phyloP scores from a whole-genome alignment of 2,329 filamentous ascomycete genomes.

The Beauveria rudraprayagi region DNA sequence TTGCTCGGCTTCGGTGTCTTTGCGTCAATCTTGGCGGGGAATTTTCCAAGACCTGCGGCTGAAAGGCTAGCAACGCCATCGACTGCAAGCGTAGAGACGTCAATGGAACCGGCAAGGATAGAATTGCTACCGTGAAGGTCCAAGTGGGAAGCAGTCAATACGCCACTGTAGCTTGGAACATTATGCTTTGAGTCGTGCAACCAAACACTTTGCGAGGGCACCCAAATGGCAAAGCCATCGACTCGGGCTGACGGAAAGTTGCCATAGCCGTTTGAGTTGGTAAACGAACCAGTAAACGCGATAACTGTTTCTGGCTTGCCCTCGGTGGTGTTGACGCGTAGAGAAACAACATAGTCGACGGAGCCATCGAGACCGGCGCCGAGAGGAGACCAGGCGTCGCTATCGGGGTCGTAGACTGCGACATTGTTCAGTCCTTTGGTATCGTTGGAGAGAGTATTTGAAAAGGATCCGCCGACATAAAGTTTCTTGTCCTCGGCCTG shows the following conservation, averaged over 20 bases:
- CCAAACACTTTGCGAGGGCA: conserved; percentile 80
- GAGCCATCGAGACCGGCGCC: conserved; percentile 79
- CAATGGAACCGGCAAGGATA: conserved; percentile 77
- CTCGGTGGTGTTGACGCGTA: conserved; percentile 69
- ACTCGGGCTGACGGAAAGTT: conserved; percentile 53
- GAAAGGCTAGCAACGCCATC: conserved; percentile 64
- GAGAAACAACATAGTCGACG: conserved; percentile 65
- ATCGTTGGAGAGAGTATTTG: conserved; percentile 56
- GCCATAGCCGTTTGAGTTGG: conserved; percentile 60
- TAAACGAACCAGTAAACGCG: conserved; percentile 74
- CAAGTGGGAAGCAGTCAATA: conserved; percentile 62
- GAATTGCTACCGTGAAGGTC: conserved; percentile 54
- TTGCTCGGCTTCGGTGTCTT: conserved; percentile 25
- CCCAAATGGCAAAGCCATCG: conserved; percentile 82
- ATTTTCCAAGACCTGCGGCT: conserved; percentile 41
- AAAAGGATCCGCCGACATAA: conserved; percentile 82
- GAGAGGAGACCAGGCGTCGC: conserved; percentile 66
- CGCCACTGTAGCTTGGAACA: conserved; percentile 60
- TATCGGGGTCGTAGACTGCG: conserved; percentile 63
- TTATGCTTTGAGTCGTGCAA: conserved; percentile 65
- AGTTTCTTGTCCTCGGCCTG: conserved; percentile 57
- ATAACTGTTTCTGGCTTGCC: conserved; percentile 64
- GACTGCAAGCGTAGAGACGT: conserved; percentile 64
- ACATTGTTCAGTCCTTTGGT: conserved; percentile 63
- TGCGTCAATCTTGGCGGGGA: conserved; percentile 49